phyloP scores from a whole-genome alignment of 2,329 filamentous ascomycete species.

The Botryosphaeria dothidea region DNA sequence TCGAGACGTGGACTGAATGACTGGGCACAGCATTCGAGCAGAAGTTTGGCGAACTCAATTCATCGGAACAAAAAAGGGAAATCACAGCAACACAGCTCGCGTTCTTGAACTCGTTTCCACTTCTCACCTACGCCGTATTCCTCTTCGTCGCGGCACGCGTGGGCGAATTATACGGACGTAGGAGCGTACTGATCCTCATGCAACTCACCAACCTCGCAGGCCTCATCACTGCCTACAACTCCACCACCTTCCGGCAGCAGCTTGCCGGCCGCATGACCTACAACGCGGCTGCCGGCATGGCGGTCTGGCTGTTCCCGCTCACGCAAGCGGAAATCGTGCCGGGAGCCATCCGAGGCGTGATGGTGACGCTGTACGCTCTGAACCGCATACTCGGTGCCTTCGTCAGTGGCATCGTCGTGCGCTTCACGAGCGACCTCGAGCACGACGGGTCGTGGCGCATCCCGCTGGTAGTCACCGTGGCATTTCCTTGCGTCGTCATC shows the following conservation, averaged over 20 bases:
- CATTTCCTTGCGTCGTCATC: conserved; percentile 16
- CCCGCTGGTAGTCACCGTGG: conserved; percentile 18
- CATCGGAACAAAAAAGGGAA: background rate
- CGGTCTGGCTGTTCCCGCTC: conserved; percentile 24
- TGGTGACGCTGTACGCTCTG: conserved; percentile 19
- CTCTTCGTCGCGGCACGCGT: background rate
- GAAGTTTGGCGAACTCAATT: background rate
- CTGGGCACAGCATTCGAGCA: background rate
- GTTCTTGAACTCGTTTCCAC: conserved; percentile 1
- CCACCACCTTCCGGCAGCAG: conserved; percentile 20
- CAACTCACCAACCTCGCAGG: conserved; percentile 16
- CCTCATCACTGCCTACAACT: conserved; percentile 22
- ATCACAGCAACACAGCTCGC: background rate
- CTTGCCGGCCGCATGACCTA: conserved; percentile 23
- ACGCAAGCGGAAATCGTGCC: conserved; percentile 24
- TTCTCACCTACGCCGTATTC: background rate
- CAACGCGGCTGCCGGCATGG: conserved; percentile 25
- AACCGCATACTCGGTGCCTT: conserved; percentile 16
- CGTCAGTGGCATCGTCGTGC: conserved; percentile 10
- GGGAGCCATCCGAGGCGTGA: conserved; percentile 20
- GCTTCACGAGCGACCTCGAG: conserved; percentile 12
- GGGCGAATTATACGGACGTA: background rate
- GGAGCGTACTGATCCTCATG: background rate
- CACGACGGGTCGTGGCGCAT: conserved; percentile 17
- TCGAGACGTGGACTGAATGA: no score